These are phyloP conservation scores for Talinum fruticosum DNA, from an alignment of 148 eudicot genomes.

Conservation along the genomic window DNA sequence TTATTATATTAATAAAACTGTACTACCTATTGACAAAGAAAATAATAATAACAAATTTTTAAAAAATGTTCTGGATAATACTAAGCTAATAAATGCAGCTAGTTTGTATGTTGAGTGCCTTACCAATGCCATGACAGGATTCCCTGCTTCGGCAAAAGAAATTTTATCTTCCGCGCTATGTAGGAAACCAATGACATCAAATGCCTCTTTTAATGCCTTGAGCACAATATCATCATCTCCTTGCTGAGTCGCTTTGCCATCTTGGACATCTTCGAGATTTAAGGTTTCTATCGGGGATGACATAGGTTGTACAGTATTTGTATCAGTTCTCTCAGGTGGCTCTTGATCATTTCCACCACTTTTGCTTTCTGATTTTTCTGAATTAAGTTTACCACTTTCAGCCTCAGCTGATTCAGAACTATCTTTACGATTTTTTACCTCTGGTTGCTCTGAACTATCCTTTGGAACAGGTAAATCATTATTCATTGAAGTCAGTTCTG, in stretches of 20 bases:
- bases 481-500: conserved; percentile 31
- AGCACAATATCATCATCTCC: conserved; percentile 46
- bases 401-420: conserved; percentile 17
- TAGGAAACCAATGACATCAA: conserved; percentile 68
- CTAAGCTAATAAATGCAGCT: neutral
- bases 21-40: too few species aligned
- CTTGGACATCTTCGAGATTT: conserved; percentile 32
- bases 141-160: conserved; percentile 88
- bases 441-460: conserved; percentile 48
- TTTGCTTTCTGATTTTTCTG: conserved; percentile 39
- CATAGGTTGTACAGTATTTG: conserved; percentile 37
- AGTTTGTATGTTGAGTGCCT: conserved; percentile 20
- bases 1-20: too few species aligned
- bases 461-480: conserved; percentile 37
- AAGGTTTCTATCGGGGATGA: conserved; percentile 42
- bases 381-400: conserved; percentile 31
- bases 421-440: conserved; percentile 25
- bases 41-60: too few species aligned
- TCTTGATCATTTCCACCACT: conserved; percentile 37
- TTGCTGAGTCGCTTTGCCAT: conserved; percentile 29
- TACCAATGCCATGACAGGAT: conserved; percentile 96
- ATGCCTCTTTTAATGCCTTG: conserved; percentile 87
- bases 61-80: neutral
- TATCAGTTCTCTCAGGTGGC: conserved; percentile 26
- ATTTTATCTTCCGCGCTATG: conserved; percentile 45